Base-by-base conservation (phyloP, 2,329 filamentous ascomycete genomes). In the Aureobasidium lini region DNA sequence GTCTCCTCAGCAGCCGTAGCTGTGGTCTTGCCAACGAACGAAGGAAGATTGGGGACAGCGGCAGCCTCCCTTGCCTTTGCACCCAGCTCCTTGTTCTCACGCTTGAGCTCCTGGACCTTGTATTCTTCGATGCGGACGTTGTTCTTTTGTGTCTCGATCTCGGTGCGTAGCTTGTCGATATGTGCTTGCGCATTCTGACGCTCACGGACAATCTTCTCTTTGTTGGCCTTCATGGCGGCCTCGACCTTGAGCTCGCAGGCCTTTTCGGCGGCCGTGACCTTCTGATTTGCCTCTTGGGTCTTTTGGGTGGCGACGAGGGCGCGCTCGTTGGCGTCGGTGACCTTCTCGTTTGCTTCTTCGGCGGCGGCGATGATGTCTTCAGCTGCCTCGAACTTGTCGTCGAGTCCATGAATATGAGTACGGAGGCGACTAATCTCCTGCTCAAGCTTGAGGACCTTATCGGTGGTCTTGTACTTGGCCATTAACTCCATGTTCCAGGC, bases 181-280 rank as follows among this genome's bases (percentile, higher is more conserved):
- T 6, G 40, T 9, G n/a, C 52, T 31, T 46, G 29, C 4, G 40
- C 52, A 5, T 32, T n/a, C 9, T 36, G 6, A 6, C 39, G 28
- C 47, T 36, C 47, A 7, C 4, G 8, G 23, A 9, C 32, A 23
- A 49, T 34, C n/a, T 11, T 34, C 46, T 48, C 31, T 32, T 48
- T 23, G n/a, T 36, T n/a, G 46, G 46, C 46, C 46, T 48, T 48
- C 31, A 23, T 10, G 42, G 42, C 42, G 16, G 42, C 8, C 9
- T 15, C 16, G n/a, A 28, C 16, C 42, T 28, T 44, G 23, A 23
- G 23, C 23, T 23, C 8, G 42, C 9, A 4, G 42, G n/a, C 42
- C 42, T 44, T 44, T 23, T 43, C 16, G 52, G 52, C 52, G 29
- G 52, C 52, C 52, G 43, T 32, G 39, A 56, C 52, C 52, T 56